These are phyloP conservation scores for Aspergillus uvarum DNA, from an alignment of 2,329 filamentous ascomycete species.

Conservation along the genomic window DNA sequence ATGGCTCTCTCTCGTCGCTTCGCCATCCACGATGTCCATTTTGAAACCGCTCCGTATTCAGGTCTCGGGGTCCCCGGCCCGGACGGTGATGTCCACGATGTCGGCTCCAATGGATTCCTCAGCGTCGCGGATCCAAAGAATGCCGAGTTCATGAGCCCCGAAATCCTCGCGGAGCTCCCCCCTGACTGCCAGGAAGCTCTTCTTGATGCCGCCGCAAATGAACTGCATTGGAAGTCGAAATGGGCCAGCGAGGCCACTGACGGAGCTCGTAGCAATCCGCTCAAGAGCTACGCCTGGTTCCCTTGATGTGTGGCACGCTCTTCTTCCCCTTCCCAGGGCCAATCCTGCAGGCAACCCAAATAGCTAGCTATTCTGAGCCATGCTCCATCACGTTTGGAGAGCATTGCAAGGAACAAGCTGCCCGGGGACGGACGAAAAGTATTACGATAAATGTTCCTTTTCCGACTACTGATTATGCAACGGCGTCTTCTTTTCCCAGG, in stretches of 20 bases:
- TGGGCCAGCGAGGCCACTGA: constrained; percentile 70
- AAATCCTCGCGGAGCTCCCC: constrained; percentile 46
- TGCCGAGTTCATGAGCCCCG: constrained; percentile 39
- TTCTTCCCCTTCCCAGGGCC: constrained; percentile 6
- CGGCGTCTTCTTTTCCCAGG: neutral
- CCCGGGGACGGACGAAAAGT: neutral
- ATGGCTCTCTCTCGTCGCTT: constrained; percentile 61
- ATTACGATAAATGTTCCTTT: neutral
- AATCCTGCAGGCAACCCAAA: neutral
- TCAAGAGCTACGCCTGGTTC: constrained; percentile 44
- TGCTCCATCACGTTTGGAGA: neutral
- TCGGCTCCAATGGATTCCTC: constrained; percentile 46
- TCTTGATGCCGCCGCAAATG: constrained; percentile 62
- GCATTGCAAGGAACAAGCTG: neutral
- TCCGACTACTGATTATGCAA: neutral
- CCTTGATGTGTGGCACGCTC: constrained; percentile 24
- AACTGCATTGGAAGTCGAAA: constrained; percentile 69
- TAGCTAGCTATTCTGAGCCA: too few species aligned
- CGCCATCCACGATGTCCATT: constrained; percentile 61
- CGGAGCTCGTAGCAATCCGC: constrained; percentile 37
- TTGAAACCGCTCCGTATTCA: constrained; percentile 59
- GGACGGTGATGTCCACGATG: constrained; percentile 38
- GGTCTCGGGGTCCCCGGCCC: constrained; percentile 59
- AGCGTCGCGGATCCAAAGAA: constrained; percentile 35
- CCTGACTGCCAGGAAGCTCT: constrained; percentile 68